These are phyloP conservation scores for Periconia sp. DNA, from an alignment of 2,329 filamentous ascomycete genomes.

Conservation along the genomic window DNA sequence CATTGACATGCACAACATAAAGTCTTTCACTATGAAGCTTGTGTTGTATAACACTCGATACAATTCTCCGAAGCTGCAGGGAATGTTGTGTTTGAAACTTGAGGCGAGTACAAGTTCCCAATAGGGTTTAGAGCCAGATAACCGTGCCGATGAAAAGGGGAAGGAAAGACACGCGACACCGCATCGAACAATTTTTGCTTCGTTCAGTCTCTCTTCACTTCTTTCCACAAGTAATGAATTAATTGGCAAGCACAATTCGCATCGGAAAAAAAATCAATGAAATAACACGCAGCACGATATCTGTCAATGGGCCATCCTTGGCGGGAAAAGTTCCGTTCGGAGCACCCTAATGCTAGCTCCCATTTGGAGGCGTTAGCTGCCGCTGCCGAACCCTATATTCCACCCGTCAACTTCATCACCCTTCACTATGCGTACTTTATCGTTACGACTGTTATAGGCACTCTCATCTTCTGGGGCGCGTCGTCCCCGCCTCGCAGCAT, in stretches of 20 bases:
- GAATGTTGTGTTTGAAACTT: too few relatives aligned
- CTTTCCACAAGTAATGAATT: neutral
- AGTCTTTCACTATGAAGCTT: too few relatives aligned
- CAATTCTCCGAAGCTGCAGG: too few relatives aligned
- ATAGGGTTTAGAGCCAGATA: too few relatives aligned
- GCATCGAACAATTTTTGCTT: neutral
- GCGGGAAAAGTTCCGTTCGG: conserved; percentile 2
- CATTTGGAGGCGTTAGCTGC: neutral
- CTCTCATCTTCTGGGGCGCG: conserved; percentile 24
- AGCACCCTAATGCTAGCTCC: conserved; percentile 2
- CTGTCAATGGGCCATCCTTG: neutral
- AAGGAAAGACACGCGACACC: neutral
- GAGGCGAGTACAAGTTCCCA: too few relatives aligned
- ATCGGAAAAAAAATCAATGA: neutral
- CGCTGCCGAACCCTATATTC: conserved; percentile 16
- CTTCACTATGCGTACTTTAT: conserved; percentile 26
- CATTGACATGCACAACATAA: too few relatives aligned
- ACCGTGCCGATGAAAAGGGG: neutral
- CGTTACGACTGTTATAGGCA: conserved; percentile 14
- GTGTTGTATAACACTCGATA: too few relatives aligned
- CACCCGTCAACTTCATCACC: conserved; percentile 26
- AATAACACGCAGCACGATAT: neutral
- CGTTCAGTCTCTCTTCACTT: neutral
- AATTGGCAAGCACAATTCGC: neutral
- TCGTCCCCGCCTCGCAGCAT: conserved; percentile 21